These are phyloP conservation scores for Lactifluus pinguis DNA, from an alignment of 768 basidiomycete species.

Conservation along the genomic window DNA sequence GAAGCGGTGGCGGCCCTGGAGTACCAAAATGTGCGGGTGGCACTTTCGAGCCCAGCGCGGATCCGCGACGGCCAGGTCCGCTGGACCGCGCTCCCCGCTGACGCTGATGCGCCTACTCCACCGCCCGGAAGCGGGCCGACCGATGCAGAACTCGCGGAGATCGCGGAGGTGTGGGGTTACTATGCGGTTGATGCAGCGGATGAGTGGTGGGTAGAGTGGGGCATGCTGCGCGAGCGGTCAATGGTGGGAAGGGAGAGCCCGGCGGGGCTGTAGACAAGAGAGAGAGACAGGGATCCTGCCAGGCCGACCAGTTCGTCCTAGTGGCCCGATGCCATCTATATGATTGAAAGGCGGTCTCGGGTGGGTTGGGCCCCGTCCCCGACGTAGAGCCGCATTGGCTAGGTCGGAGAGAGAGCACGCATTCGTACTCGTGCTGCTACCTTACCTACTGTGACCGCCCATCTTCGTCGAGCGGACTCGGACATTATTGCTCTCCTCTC, in stretches of 20 bases:
- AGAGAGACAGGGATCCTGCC: no score
- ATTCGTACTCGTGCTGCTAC: not conserved
- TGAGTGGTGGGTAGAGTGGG: constrained; percentile 19
- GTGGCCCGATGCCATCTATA: no score
- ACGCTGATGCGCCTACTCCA: not conserved
- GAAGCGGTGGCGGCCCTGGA: not conserved
- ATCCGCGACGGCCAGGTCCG: constrained; percentile 10
- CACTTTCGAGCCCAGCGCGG: not conserved
- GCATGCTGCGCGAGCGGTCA: constrained; percentile 13
- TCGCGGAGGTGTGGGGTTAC: constrained; percentile 14
- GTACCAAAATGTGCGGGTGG: not conserved
- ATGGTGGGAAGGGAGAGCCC: not conserved
- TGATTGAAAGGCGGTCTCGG: not conserved
- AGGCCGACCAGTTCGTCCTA: no score
- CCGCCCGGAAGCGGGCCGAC: not conserved
- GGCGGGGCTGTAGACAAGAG: not conserved
- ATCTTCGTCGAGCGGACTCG: not conserved
- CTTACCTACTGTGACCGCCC: not conserved
- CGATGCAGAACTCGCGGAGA: constrained; percentile 11
- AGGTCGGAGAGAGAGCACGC: not conserved
- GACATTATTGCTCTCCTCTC: not conserved
- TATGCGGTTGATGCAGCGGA: constrained; percentile 16
- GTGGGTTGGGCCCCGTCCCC: not conserved
- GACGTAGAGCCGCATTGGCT: no score
- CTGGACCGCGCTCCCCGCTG: not conserved